These are phyloP conservation scores for Viola pubescens DNA, from an alignment of 441 rosid genomes.

Conservation along the genomic window DNA sequence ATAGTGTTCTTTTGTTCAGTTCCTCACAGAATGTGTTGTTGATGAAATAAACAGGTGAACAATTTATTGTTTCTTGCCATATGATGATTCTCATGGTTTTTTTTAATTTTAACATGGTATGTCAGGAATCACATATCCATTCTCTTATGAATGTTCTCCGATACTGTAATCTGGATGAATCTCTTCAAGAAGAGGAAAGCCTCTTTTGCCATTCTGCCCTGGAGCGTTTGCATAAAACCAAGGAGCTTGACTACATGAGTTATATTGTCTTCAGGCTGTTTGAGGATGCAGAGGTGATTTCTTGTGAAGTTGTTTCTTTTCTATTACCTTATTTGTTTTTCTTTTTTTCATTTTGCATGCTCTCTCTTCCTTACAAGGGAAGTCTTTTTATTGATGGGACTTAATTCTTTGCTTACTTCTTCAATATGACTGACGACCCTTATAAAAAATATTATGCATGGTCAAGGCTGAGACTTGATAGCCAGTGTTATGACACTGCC, in stretches of 20 bases:
- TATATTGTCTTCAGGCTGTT: slow-evolving; percentile 93
- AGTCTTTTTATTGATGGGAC: too few species aligned
- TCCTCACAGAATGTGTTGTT: too few species aligned
- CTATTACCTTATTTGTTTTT: not conserved
- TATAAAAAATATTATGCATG: not conserved
- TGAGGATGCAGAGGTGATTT: slow-evolving; percentile 73
- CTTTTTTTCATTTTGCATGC: not conserved
- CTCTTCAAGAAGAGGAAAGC: slow-evolving; percentile 94
- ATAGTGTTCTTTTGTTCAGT: too few species aligned
- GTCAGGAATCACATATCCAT: slow-evolving; percentile 98
- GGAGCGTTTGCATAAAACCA: slow-evolving; percentile 81
- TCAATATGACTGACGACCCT: not conserved
- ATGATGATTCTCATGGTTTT: too few species aligned
- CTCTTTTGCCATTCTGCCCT: slow-evolving; percentile 72
- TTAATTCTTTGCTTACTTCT: too few species aligned
- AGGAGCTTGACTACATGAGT: slow-evolving; percentile 99
- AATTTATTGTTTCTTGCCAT: too few species aligned
- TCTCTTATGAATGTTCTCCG: slow-evolving; percentile 98
- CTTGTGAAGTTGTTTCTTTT: slow-evolving; percentile 10
- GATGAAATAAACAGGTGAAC: too few species aligned
- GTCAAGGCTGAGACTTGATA: not conserved
- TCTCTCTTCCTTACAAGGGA: not conserved
- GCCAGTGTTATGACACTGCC: not conserved
- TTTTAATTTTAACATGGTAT: not conserved
- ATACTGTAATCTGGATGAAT: slow-evolving; percentile 95